Conservation (phyloP, 805 yeast species). For the Ascoidea rubescens region DNA sequence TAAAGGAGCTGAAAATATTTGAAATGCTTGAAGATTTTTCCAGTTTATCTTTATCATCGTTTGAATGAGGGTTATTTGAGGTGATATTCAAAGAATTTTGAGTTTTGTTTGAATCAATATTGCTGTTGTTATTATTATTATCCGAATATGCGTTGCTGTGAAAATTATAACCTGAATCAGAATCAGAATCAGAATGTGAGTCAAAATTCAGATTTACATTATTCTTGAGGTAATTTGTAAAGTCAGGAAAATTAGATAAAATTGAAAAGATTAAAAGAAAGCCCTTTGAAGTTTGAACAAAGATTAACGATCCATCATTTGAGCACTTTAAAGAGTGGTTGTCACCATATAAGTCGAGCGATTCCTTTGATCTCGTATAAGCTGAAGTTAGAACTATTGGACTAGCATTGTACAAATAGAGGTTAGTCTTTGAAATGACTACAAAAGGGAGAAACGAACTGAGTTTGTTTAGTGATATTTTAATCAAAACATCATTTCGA, state of each 20-base stretch:
- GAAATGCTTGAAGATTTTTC: neutral
- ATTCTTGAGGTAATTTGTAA: constrained; percentile 4
- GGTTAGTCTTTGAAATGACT: constrained; percentile 18
- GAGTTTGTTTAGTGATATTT: neutral
- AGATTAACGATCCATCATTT: constrained; percentile 15
- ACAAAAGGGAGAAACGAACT: constrained; percentile 10
- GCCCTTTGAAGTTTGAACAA: constrained; percentile 21
- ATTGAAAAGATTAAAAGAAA: constrained; percentile 24
- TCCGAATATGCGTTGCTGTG: constrained; percentile 1
- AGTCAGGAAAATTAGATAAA: constrained; percentile 2
- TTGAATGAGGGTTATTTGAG: neutral
- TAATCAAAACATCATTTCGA: neutral
- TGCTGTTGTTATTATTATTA: constrained; percentile 2
- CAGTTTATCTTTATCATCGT: neutral
- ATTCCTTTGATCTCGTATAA: constrained; percentile 21
- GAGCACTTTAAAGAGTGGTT: constrained; percentile 18
- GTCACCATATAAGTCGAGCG: constrained; percentile 24
- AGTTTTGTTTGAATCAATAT: too few species aligned
- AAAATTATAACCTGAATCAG: constrained; percentile 3
- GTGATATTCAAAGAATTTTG: too few species aligned
- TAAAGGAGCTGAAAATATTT: too few species aligned
- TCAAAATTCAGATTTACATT: constrained; percentile 8
- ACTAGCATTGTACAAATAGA: constrained; percentile 19
- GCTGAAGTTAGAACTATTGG: constrained; percentile 21
- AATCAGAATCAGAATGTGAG: constrained; percentile 5